Evolutionary conservation across 2,329 filamentous ascomycete genomes (phyloP), one percentile per base, ranked within the genome.

Genomic region (Fusarium praegraminearum): DNA sequence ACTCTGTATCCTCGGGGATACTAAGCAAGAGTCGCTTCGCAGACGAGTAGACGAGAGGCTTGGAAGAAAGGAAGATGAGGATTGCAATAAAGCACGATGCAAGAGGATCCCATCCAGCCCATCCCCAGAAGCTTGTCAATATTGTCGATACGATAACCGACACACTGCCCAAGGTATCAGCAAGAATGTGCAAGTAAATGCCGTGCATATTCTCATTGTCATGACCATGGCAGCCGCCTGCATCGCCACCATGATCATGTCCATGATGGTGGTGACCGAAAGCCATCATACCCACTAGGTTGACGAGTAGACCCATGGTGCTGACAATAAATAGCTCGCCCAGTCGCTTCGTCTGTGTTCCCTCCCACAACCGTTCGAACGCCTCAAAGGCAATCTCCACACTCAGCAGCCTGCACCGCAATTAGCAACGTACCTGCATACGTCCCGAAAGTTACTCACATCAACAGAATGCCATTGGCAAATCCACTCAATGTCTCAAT

Each of bases 171-270:
- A 98, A 89, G 0, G 96, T 97, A 78, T 99, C 96, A 8, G 96
- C 96, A 30, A 98, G 85, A 52, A 99, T 93, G 76, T 99, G 96
- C 22, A 99, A 84, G 80, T 97, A 99, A 71, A 99, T 98, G 15
- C 96, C 96, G 73, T 96, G 83, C 94, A 99, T 98, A 77, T 99
- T 99, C 75, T 99, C 96, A 78, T 97, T 97, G 66, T 93, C 91
- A 75, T 94, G 91, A n/a, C 75, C 71, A 61, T 77, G 81, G 65
- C 72, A 78, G 61, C 83, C 79, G 53, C 82, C 76, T 30, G 75
- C 76, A 67, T 33, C 33, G 62, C 86, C 82, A 3, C 71, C 72
- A 44, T 84, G 78, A 24, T 76, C 76, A 54, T 83, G 80, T 5
- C 76, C 78, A 58, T 84, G 82, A 22, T 88, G 86, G 40, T 93